Evolutionary conservation across 805 yeast genomes (phyloP), one percentile per base, ranked within the genome.

Genomic region (Metschnikowia proteae): DNA sequence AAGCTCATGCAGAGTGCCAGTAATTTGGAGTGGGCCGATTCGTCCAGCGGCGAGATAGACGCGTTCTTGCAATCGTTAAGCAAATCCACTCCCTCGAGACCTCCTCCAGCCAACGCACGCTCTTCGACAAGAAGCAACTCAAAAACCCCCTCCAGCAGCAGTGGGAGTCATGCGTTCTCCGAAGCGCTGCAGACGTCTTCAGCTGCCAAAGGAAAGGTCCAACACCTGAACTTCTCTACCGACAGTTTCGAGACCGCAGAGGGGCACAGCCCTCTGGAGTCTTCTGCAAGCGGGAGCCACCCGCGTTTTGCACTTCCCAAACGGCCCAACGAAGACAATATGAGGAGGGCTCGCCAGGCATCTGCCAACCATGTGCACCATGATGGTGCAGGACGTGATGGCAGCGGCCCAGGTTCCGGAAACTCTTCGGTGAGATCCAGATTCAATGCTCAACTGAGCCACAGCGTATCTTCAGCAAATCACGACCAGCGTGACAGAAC

Each of bases 1-100:
- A 60, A 60, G 45, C 61, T 72, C 46, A 71, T 72, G 77, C 61
- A 60, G 31, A 59, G 62, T 43, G 73, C 73, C 33, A 62, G 47
- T 17, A 43, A 13, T 38, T 47, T 55, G 36, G 31, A 40, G 22
- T 8, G 8, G 13, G 22, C 27, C 3, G 43, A 40, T 31, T 5
- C 27, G 6, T 30, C 43, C 32, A 6, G 8, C 3, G 27, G 28
- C 4, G 35, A 40, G 5, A 35, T 7, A 8, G n/a, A 10, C 6
- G 11, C 10, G 11, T 25, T 32, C 5, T 27, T 17, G 6, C 11
- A 25, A 10, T 40, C 36, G 28, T 22, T 36, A 4, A 25, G 10
- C 5, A 39, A 39, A n/a, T 40, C 43, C 36, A 26, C 10, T 10
- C 7, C 36, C 22, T 40, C 43, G 4, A 35, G 22, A 1, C n/a